A percentile compares a stretch with the other conserved stretches of the same genome.
These are phyloP conservation scores for Lactuca sativa DNA, from an alignment of 129 eudicot species.

Conservation along the genomic window DNA sequence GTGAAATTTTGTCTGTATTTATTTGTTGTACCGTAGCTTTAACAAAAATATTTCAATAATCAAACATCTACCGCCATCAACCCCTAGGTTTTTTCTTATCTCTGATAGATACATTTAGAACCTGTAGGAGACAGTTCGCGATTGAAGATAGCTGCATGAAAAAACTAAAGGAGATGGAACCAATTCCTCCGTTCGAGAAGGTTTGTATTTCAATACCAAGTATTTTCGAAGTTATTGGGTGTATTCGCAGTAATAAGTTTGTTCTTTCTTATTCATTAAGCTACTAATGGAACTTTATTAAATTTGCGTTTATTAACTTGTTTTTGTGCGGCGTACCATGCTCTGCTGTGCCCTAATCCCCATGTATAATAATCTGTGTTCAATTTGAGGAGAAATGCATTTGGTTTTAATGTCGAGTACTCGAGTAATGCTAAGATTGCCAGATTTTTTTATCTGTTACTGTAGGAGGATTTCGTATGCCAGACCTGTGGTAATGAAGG, in stretches of 20 bases:
- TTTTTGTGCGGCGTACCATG: no score
- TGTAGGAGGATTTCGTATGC: slow-evolving; percentile 41
- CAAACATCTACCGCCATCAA: no score
- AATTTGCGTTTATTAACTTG: background rate
- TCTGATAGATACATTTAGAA: no score
- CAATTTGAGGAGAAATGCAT: background rate
- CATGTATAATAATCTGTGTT: background rate
- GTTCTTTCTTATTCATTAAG: background rate
- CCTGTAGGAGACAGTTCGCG: no score
- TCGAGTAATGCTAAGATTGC: background rate
- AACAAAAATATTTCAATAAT: no score
- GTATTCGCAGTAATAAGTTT: no score
- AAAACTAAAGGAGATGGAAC: background rate
- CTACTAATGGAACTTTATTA: background rate
- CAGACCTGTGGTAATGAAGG: slow-evolving; percentile 56
- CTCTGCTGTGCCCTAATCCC: background rate
- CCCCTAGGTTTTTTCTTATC: no score
- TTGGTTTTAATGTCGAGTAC: background rate
- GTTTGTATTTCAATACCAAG: background rate
- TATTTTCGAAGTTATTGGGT: background rate
- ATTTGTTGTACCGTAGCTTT: no score
- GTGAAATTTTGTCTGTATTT: no score
- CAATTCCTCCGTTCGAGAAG: background rate
- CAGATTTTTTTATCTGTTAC: slow-evolving; percentile 4
- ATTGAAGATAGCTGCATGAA: background rate